Evolutionary conservation across 139 green algal genomes (phyloP).

Genomic region (Chlorella vulgaris): DNA sequence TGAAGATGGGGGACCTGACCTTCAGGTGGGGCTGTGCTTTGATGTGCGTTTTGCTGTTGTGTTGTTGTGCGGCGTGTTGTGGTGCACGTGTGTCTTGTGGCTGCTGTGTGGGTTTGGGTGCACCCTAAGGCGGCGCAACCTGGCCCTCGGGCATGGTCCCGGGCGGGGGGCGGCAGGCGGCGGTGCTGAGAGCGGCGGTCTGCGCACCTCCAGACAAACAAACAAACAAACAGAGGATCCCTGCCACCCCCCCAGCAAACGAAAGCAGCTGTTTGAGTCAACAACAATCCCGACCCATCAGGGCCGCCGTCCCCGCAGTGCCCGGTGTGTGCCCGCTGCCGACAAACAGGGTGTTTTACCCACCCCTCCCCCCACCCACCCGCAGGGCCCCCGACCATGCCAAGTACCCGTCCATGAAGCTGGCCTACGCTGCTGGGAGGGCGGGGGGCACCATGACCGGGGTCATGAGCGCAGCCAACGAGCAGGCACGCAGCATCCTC

Average conservation of each 20-base stretch:
- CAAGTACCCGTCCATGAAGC: constrained; percentile 98
- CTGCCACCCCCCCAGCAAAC: too few species aligned
- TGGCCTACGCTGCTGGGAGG: constrained; percentile 94
- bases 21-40: constrained; percentile 60
- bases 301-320: too few species aligned
- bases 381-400: constrained; percentile 84
- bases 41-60: background rate
- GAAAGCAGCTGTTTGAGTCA: too few species aligned
- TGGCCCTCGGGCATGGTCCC: too few species aligned
- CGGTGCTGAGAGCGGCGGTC: too few species aligned
- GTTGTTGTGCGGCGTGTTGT: background rate
- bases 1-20: constrained; percentile 93
- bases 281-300: too few species aligned
- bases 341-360: background rate
- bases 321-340: too few species aligned
- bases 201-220: too few species aligned
- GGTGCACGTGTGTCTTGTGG: background rate
- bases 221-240: too few species aligned
- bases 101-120: too few species aligned
- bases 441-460: constrained; percentile 98
- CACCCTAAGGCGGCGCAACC: too few species aligned
- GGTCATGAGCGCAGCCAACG: constrained; percentile 96
- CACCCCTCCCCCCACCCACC: constrained; percentile 58
- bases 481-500: constrained; percentile 64
- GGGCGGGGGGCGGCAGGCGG: too few species aligned